Evolutionary conservation across 495 filamentous ascomycete species (phyloP).

Genomic region (Aspergillus hancockii): DNA sequence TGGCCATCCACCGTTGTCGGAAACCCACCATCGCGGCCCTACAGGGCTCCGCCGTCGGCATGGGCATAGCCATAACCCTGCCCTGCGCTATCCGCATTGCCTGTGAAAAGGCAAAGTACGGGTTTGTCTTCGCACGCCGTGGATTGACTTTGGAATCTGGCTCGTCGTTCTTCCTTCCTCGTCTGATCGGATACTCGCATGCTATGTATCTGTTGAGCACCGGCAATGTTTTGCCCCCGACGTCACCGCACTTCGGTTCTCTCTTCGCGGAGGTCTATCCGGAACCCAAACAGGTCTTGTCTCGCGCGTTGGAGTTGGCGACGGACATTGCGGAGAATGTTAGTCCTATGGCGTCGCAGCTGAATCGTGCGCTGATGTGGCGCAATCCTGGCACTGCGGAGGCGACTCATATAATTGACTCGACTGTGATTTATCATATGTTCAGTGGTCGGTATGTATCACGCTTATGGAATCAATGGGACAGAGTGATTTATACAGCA

Average conservation of each 20-base stretch:
- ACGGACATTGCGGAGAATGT: constrained; percentile 54
- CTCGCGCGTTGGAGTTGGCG: constrained; percentile 53
- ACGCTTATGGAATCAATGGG: neutral
- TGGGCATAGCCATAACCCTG: constrained; percentile 65
- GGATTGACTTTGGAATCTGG: constrained; percentile 61
- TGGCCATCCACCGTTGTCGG: constrained; percentile 58
- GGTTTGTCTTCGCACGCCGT: constrained; percentile 63
- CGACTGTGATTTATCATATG: constrained; percentile 51
- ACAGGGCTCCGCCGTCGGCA: constrained; percentile 61
- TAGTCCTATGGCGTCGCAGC: constrained; percentile 43
- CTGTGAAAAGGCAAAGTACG: constrained; percentile 49
- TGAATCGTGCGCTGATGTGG: constrained; percentile 58
- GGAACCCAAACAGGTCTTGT: constrained; percentile 46
- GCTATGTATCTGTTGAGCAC: constrained; percentile 50
- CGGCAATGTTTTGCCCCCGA: constrained; percentile 16
- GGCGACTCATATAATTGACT: constrained; percentile 56
- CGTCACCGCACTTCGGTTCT: constrained; percentile 26
- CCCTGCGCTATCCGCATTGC: constrained; percentile 56
- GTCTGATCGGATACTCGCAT: constrained; percentile 53
- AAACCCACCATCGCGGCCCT: constrained; percentile 64
- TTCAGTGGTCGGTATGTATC: constrained; percentile 41
- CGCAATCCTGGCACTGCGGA: constrained; percentile 50
- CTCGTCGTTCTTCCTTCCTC: constrained; percentile 58
- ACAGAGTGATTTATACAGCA: too few relatives aligned
- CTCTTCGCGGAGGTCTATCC: constrained; percentile 53